These are phyloP conservation scores for Hortiboletus flavorubellus DNA, from an alignment of 768 basidiomycete species.

Conservation along the genomic window DNA sequence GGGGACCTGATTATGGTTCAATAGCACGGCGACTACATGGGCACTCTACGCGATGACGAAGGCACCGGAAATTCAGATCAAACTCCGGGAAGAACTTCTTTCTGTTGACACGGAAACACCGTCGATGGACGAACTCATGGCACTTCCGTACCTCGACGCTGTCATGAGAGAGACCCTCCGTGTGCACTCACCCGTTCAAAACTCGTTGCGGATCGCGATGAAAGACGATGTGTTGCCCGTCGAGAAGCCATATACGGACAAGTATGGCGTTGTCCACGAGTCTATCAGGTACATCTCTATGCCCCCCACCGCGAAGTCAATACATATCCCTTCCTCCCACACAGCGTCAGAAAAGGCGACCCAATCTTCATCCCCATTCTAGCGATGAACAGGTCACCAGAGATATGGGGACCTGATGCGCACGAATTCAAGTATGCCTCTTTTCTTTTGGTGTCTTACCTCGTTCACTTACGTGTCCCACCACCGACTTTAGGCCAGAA, in stretches of 20 bases:
- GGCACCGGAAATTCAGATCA: constrained; percentile 45
- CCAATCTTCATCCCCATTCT: constrained; percentile 51
- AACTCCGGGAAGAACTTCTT: constrained; percentile 57
- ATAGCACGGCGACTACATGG: constrained; percentile 49
- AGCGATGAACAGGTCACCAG: constrained; percentile 47
- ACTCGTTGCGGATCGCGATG: constrained; percentile 42
- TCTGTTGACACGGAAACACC: constrained; percentile 52
- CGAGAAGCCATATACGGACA: constrained; percentile 42
- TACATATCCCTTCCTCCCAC: neutral
- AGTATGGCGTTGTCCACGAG: constrained; percentile 38
- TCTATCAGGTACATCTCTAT: constrained; percentile 33
- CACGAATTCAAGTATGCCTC: constrained; percentile 50
- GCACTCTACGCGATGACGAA: constrained; percentile 53
- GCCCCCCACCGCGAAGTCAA: neutral
- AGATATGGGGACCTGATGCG: constrained; percentile 63
- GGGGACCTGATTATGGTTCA: neutral
- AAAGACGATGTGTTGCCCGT: constrained; percentile 55
- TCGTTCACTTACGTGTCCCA: neutral
- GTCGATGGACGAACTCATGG: constrained; percentile 64
- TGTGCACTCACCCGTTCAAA: constrained; percentile 44
- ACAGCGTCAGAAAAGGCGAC: constrained; percentile 43
- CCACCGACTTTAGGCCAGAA: constrained; percentile 48
- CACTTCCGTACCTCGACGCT: constrained; percentile 66
- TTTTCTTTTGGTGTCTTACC: neutral
- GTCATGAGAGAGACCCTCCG: constrained; percentile 28